Evolutionary conservation across 164 flowering plant genomes (phyloP), one percentile per base, ranked within the genome.

Genomic region (Stephania cephalantha): DNA sequence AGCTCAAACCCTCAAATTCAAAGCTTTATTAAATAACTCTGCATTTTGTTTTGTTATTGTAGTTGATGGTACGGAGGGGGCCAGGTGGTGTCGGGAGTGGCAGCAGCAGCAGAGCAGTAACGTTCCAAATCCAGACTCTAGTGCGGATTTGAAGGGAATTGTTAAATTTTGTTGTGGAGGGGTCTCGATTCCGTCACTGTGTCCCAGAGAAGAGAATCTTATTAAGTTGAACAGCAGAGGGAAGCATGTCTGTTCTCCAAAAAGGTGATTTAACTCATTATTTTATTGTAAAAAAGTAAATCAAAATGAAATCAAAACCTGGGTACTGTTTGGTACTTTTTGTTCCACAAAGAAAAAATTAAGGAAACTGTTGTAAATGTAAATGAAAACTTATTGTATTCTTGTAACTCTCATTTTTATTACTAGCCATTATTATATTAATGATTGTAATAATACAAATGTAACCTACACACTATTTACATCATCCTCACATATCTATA

Each of bases 161-260:
- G 48, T 77, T 55, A n/a, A 63, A 71, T 71, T 53, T 0, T 22
- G 69, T 71, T 75, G 71, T 52, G 12, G 22, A 64, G 58, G 11
- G 46, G 74, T 66, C 72, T 77, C 75, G 79, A 66, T 70, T 74
- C 82, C 82, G 78, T 42, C 9, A 8, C 10, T 70, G 22, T 13
- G 81, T 66, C 78, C 74, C 55, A 15, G 20, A 58, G 64, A 15
- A 58, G 25, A 25, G 25, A 25, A 25, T 25, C 25, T 25, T 15
- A n/a, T 58, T 58, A 2, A 18, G 64, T n/a, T 17, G 64, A 18
- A n/a, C 64, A 35, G 42, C 42, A 35, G 42, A 35, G 42, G 42
- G 42, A 58, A 58, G 64, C 20, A 58, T 58, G 64, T 58, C 64
- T 58, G 20, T 12, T 15, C 4, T 58, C 20, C 64, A 58, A 58